phyloP scores from a whole-genome alignment of 306 rosid species.

The Vicia sativa region DNA sequence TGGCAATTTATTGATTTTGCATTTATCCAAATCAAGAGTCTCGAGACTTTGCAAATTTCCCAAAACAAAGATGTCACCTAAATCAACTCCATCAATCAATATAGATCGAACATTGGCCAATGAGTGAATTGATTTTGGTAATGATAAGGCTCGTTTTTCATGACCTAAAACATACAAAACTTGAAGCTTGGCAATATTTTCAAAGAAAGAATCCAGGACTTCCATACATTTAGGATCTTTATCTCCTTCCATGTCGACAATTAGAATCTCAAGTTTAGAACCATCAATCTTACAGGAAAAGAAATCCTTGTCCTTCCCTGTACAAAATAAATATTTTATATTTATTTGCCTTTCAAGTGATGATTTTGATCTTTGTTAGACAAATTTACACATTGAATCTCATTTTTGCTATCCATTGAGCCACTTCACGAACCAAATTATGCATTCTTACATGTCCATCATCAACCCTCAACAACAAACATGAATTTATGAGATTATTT shows the following conservation, averaged over 20 bases:
- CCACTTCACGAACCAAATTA: conserved; percentile 16
- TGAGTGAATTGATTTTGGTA: not conserved
- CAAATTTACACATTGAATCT: not conserved
- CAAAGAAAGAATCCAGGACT: not conserved
- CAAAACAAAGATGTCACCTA: conserved; percentile 25
- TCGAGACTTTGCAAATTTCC: conserved; percentile 6
- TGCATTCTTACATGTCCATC: not conserved
- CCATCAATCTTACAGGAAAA: not conserved
- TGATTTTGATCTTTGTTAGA: no score
- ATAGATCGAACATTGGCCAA: conserved; percentile 1
- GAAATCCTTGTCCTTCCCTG: not conserved
- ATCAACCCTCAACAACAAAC: not conserved
- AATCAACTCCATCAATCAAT: rapidly evolving
- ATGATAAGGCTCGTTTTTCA: not conserved
- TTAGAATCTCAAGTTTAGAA: conserved; percentile 23
- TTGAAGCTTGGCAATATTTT: not conserved
- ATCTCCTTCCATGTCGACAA: not conserved
- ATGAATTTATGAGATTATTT: conserved; percentile 8
- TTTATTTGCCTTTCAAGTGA: not conserved
- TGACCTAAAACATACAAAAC: not conserved
- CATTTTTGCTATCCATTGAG: not conserved
- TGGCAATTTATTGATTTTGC: not conserved
- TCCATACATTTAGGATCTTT: rapidly evolving
- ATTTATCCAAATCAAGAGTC: not conserved
- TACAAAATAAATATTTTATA: not conserved